A percentile compares a stretch with the other conserved stretches of the same genome.
phyloP scores from a whole-genome alignment of 1,284 basidiomycete species.

The Volvariella volvacea region DNA sequence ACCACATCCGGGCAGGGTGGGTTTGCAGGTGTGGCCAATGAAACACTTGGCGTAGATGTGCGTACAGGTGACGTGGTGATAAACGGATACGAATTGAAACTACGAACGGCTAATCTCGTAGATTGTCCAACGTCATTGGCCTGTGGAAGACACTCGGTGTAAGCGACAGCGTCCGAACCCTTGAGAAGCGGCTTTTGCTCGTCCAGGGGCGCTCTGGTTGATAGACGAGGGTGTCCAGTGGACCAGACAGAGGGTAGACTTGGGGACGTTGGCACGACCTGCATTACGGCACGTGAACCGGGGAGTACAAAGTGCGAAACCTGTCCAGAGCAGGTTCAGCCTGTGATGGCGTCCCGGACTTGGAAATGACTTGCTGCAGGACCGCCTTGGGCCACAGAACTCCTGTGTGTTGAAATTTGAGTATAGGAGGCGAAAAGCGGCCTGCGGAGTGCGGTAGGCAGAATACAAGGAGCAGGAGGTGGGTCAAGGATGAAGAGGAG shows the following conservation, averaged over 20 bases:
- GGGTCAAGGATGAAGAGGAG: too few species aligned
- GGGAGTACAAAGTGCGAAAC: background rate
- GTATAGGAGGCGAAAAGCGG: background rate
- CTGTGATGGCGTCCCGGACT: background rate
- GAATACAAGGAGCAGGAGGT: too few species aligned
- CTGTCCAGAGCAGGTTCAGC: too few species aligned
- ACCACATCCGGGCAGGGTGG: conserved; percentile 7
- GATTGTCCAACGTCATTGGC: conserved; percentile 5
- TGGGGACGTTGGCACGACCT: conserved; percentile 4
- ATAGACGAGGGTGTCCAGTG: background rate
- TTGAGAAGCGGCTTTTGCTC: too few species aligned
- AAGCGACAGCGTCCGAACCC: too few species aligned
- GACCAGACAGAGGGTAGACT: background rate
- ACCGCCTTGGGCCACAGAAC: background rate
- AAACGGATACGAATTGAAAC: conserved; percentile 47
- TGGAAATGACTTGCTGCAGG: background rate
- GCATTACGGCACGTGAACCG: conserved; percentile 1
- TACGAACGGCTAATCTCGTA: conserved; percentile 24
- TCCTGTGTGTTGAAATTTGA: background rate
- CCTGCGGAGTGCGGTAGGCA: too few species aligned
- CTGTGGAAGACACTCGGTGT: background rate
- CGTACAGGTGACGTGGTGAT: conserved; percentile 54
- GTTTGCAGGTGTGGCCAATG: conserved; percentile 10
- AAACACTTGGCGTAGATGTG: conserved; percentile 36
- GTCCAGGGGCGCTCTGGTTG: background rate